Conservation (phyloP, 768 basidiomycete species). For the Flagelloscypha sp. region DNA sequence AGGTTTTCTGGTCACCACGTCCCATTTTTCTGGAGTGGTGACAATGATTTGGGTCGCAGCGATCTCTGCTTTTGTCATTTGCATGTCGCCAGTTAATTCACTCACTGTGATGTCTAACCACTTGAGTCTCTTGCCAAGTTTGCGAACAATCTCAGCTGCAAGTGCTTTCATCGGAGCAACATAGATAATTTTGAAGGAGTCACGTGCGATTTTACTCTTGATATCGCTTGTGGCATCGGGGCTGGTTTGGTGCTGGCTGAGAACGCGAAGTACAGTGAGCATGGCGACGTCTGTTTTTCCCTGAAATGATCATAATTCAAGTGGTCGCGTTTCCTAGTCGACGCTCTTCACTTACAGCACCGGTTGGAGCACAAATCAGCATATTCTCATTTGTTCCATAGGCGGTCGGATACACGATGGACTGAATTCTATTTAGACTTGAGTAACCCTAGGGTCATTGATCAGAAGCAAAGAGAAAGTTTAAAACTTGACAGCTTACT, state of each 20-base stretch:
- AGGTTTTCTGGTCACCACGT: conserved; percentile 95
- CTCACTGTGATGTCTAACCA: conserved; percentile 85
- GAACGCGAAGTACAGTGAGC: conserved; percentile 82
- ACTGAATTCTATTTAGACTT: conserved; percentile 88
- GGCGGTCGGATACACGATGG: conserved; percentile 88
- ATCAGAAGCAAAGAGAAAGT: conserved; percentile 1
- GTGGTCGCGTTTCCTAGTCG: not conserved
- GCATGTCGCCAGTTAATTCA: conserved; percentile 98
- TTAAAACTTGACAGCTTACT: conserved; percentile 32
- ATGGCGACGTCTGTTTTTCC: conserved; percentile 99
- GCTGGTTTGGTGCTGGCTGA: conserved; percentile 54
- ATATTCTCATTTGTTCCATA: conserved; percentile 96
- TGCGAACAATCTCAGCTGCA: conserved; percentile 90
- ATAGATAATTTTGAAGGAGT: conserved; percentile 93
- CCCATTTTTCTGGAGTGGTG: conserved; percentile 99
- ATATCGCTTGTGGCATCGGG: conserved; percentile 23
- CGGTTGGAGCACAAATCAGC: conserved; percentile 93
- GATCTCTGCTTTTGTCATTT: conserved; percentile 88
- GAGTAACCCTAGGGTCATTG: conserved; percentile 59
- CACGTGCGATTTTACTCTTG: conserved; percentile 47
- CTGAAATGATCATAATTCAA: conserved; percentile 29
- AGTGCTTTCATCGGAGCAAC: conserved; percentile 99
- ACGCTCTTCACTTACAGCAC: conserved; percentile 59
- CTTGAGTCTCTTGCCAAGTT: conserved; percentile 78
- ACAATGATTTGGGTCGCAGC: conserved; percentile 95